A percentile compares a stretch with the other conserved stretches of the same genome.
These are phyloP conservation scores for Metschnikowia lunata DNA, from an alignment of 805 yeast genomes.

Conservation along the genomic window DNA sequence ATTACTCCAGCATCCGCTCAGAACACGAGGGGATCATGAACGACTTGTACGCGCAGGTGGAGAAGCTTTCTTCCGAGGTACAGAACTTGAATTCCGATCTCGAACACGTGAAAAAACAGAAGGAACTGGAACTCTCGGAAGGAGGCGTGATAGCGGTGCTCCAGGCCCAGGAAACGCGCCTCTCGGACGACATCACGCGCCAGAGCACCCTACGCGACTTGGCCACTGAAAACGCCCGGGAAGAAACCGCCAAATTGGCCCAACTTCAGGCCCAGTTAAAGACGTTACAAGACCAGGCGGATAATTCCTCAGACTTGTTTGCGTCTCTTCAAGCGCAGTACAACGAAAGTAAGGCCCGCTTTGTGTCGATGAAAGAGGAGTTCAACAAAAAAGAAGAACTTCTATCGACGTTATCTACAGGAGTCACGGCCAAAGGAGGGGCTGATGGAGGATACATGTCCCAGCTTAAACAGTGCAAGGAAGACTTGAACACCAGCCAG, in stretches of 20 bases:
- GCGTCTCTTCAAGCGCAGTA: constrained; percentile 43
- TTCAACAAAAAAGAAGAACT: constrained; percentile 68
- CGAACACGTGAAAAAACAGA: constrained; percentile 45
- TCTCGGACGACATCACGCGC: constrained; percentile 64
- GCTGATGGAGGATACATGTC: constrained; percentile 72
- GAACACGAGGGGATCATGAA: constrained; percentile 39
- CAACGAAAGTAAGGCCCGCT: constrained; percentile 37
- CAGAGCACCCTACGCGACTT: constrained; percentile 60
- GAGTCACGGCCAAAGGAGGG: constrained; percentile 78
- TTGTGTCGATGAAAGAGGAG: constrained; percentile 43
- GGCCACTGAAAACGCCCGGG: constrained; percentile 51
- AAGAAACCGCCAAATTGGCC: constrained; percentile 22
- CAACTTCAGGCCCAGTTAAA: constrained; percentile 24
- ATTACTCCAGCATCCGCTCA: constrained; percentile 41
- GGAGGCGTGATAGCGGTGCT: constrained; percentile 58
- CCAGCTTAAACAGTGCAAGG: constrained; percentile 63
- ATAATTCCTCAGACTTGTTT: constrained; percentile 35
- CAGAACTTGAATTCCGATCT: constrained; percentile 57
- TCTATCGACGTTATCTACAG: constrained; percentile 76
- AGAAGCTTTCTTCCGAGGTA: constrained; percentile 52
- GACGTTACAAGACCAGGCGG: constrained; percentile 34
- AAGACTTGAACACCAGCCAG: constrained; percentile 47
- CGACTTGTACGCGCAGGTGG: constrained; percentile 41
- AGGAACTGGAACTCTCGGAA: constrained; percentile 54
- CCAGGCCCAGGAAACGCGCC: constrained; percentile 51